These are phyloP conservation scores for Begonia masoniana DNA, from an alignment of 306 rosid genomes.

Conservation along the genomic window DNA sequence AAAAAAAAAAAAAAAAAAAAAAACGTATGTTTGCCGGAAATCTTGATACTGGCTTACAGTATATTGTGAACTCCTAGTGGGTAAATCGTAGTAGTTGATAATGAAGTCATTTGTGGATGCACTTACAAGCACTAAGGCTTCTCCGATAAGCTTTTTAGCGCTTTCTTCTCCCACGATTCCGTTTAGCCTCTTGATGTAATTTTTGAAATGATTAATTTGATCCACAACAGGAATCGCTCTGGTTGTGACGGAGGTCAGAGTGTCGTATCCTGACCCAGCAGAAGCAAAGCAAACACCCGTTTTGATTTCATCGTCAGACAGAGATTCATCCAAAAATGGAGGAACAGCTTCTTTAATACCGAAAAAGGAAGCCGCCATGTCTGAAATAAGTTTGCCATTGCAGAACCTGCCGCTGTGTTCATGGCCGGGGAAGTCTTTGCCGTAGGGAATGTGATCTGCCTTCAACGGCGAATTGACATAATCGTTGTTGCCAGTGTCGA, in stretches of 20 bases:
- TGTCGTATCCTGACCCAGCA: conserved; percentile 37
- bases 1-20: too few relatives aligned
- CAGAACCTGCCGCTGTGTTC: conserved; percentile 49
- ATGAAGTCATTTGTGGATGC: conserved; percentile 52
- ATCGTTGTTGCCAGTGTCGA: conserved; percentile 48
- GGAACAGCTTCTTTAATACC: conserved; percentile 43
- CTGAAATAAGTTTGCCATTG: conserved; percentile 47
- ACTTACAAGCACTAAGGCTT: conserved; percentile 37
- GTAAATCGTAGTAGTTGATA: conserved; percentile 34
- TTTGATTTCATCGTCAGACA: conserved; percentile 13
- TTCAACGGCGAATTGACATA: conserved; percentile 23
- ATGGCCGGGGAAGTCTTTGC: conserved; percentile 42
- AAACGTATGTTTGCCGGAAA: too few relatives aligned
- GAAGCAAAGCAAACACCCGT: conserved; percentile 64
- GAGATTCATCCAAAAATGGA: conserved; percentile 33
- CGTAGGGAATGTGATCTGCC: conserved; percentile 48
- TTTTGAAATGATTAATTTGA: conserved; percentile 36
- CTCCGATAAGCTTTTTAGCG: conserved; percentile 17
- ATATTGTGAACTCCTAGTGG: conserved; percentile 28
- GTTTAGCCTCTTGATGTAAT: conserved; percentile 25
- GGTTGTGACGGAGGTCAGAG: conserved; percentile 17
- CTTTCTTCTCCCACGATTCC: conserved; percentile 27
- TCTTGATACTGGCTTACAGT: conserved; percentile 38
- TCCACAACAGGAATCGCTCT: conserved; percentile 27
- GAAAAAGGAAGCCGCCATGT: conserved; percentile 33